These are phyloP conservation scores for Metschnikowia amazonensis DNA, from an alignment of 805 yeast genomes.

Conservation along the genomic window DNA sequence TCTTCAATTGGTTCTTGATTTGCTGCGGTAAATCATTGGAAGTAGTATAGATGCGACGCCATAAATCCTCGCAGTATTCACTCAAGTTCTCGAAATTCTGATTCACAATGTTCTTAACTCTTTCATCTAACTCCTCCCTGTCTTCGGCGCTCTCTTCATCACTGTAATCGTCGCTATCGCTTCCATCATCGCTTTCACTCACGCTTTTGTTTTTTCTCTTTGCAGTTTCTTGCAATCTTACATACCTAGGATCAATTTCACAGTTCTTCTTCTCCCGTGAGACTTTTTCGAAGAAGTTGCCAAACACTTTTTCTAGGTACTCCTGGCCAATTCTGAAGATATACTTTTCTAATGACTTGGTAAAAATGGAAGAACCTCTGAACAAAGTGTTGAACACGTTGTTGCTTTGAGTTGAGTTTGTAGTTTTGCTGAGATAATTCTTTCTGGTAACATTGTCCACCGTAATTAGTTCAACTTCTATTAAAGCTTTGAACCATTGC, in stretches of 20 bases:
- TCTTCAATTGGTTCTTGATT: constrained; percentile 60
- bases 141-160: constrained; percentile 25
- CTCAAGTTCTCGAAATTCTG: constrained; percentile 48
- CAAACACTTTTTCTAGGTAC: constrained; percentile 68
- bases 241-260: constrained; percentile 76
- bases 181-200: constrained; percentile 14
- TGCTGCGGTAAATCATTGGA: constrained; percentile 71
- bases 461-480: constrained; percentile 59
- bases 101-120: constrained; percentile 35
- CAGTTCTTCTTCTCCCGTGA: constrained; percentile 50
- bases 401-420: constrained; percentile 28
- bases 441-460: constrained; percentile 45
- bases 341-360: constrained; percentile 76
- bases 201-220: constrained; percentile 21
- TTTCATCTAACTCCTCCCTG: constrained; percentile 31
- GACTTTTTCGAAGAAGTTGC: constrained; percentile 58
- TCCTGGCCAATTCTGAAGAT: constrained; percentile 75
- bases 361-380: constrained; percentile 79
- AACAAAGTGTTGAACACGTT: constrained; percentile 62
- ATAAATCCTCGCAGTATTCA: constrained; percentile 51
- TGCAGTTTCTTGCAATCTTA: constrained; percentile 37
- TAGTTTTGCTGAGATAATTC: constrained; percentile 31
- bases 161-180: constrained; percentile 18
- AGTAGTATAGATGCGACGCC: constrained; percentile 63
- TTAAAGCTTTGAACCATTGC: constrained; percentile 67